These are phyloP conservation scores for Aurinia saxatilis DNA, from an alignment of 345 rosid species.

Conservation along the genomic window DNA sequence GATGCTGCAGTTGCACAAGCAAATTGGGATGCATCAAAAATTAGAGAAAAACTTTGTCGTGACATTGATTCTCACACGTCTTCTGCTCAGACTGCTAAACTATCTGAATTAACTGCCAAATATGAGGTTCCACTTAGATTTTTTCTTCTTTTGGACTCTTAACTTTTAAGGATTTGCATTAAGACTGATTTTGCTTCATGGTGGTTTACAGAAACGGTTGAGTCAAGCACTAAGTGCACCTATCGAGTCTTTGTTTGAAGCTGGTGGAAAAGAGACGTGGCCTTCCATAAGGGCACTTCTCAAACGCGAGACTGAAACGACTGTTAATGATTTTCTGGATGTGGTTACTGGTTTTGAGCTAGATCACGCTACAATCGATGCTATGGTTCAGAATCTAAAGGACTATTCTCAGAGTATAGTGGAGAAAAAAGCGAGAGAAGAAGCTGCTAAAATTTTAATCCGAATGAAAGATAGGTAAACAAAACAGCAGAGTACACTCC, in stretches of 20 bases:
- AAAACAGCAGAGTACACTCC: neutral
- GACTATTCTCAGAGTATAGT: constrained; percentile 48
- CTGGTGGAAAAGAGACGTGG: constrained; percentile 59
- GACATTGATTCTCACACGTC: constrained; percentile 49
- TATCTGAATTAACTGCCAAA: constrained; percentile 43
- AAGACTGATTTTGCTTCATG: neutral
- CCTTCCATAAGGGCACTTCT: constrained; percentile 58
- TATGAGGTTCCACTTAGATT: constrained; percentile 39
- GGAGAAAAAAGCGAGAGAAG: constrained; percentile 67
- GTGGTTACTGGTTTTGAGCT: constrained; percentile 54
- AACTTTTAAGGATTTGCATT: neutral
- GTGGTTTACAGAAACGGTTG: constrained; percentile 48
- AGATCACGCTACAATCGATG: constrained; percentile 34
- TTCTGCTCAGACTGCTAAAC: constrained; percentile 39
- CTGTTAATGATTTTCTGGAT: constrained; percentile 39
- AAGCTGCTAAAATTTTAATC: constrained; percentile 61
- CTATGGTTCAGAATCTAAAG: constrained; percentile 44
- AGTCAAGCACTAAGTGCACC: constrained; percentile 40
- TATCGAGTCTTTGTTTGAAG: constrained; percentile 52
- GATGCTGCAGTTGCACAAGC: constrained; percentile 57
- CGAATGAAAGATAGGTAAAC: constrained; percentile 67
- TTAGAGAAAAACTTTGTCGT: constrained; percentile 50
- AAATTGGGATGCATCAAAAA: constrained; percentile 58
- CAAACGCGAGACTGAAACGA: constrained; percentile 47
- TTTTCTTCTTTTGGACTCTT: constrained; percentile 7